phyloP scores from a whole-genome alignment of 257 asterid species.

The Dorcoceras hygrometricum region DNA sequence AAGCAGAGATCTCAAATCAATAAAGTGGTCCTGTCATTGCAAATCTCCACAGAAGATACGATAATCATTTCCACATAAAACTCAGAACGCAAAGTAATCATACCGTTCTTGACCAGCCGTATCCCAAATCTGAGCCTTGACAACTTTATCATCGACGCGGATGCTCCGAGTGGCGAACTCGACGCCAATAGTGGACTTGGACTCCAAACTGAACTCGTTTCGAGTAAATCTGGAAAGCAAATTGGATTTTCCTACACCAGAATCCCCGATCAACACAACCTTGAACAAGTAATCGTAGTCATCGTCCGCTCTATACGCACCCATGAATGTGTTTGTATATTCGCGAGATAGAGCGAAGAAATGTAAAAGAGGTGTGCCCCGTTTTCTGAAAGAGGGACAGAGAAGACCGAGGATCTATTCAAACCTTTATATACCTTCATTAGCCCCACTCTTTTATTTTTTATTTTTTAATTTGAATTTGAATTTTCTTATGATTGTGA shows the following conservation, averaged over 20 bases:
- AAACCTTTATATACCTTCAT: not conserved
- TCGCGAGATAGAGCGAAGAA: not conserved
- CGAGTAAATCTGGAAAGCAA: slow-evolving; percentile 37
- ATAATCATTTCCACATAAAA: too few species aligned
- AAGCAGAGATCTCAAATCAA: slow-evolving; percentile 27
- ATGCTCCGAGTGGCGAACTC: slow-evolving; percentile 53
- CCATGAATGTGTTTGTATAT: not conserved
- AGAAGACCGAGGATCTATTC: not conserved
- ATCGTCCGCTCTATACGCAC: not conserved
- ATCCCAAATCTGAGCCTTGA: slow-evolving; percentile 2
- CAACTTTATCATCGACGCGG: slow-evolving; percentile 31
- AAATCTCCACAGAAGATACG: too few species aligned
- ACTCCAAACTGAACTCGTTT: slow-evolving; percentile 49
- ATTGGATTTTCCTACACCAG: slow-evolving; percentile 13
- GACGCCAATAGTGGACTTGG: slow-evolving; percentile 51
- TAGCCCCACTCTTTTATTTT: too few species aligned
- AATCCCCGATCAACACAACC: slow-evolving; percentile 42
- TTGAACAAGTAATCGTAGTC: slow-evolving; percentile 48
- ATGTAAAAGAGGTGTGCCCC: not conserved
- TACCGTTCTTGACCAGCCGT: not conserved
- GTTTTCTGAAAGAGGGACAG: not conserved
- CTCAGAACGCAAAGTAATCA: not conserved
- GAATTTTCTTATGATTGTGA: too few species aligned
- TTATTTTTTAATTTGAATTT: too few species aligned
- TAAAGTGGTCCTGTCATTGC: not conserved